Evolutionary conservation across 495 filamentous ascomycete species (phyloP).

Genomic region (Delitschia confertaspora): DNA sequence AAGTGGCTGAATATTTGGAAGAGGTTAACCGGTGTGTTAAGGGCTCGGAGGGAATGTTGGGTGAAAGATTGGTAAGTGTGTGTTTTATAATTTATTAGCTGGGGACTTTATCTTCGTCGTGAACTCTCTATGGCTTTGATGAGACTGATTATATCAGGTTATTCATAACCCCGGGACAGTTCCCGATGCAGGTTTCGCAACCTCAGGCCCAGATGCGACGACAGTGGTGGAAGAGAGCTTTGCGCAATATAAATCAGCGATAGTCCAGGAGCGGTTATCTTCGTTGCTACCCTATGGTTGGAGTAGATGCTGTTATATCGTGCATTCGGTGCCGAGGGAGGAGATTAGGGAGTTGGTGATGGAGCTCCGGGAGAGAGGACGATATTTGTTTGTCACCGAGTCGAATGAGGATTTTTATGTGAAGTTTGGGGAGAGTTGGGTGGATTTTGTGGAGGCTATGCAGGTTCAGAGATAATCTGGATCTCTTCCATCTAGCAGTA

Average conservation of each 20-base stretch:
- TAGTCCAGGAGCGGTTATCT: slow-evolving; percentile 7
- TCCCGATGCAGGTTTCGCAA: slow-evolving; percentile 5
- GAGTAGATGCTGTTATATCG: slow-evolving; percentile 2
- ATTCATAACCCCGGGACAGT: slow-evolving; percentile 16
- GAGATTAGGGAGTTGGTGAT: background rate
- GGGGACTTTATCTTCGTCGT: no score
- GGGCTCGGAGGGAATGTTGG: slow-evolving; percentile 15
- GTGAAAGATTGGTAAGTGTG: slow-evolving; percentile 7
- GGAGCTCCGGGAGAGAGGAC: slow-evolving; percentile 1
- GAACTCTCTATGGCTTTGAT: background rate
- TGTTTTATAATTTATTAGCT: no score
- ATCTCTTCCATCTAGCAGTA: no score
- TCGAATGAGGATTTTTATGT: slow-evolving; percentile 6
- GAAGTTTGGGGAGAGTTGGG: slow-evolving; percentile 6
- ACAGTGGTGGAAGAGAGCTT: slow-evolving; percentile 3
- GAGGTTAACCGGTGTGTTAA: slow-evolving; percentile 26
- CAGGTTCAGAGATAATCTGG: no score
- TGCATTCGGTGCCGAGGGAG: slow-evolving; percentile 7
- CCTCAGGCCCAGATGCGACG: slow-evolving; percentile 3
- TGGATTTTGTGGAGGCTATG: slow-evolving; percentile 5
- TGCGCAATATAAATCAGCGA: background rate
- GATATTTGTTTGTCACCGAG: slow-evolving; percentile 18
- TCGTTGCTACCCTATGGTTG: slow-evolving; percentile 3
- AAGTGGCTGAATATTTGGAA: slow-evolving; percentile 32
- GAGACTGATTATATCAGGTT: background rate